These are phyloP conservation scores for Axilococcus clingmanii DNA, from an alignment of 139 green algal genomes.

Conservation along the genomic window DNA sequence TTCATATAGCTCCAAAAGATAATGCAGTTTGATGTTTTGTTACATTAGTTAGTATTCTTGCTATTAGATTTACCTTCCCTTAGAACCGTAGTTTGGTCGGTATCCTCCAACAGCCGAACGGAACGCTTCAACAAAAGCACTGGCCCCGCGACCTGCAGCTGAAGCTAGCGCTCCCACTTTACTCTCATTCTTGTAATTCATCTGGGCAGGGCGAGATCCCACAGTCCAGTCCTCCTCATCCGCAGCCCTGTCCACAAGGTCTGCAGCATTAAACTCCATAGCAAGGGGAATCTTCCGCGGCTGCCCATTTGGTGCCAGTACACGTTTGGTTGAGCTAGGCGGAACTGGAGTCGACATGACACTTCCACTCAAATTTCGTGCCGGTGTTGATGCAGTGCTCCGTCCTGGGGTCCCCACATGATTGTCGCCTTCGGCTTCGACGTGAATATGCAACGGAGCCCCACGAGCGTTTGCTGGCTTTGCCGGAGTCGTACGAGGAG, in stretches of 20 bases:
- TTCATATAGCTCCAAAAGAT: not conserved
- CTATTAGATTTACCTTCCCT: not conserved
- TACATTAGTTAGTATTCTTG: not conserved
- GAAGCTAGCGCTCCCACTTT: constrained; percentile 22
- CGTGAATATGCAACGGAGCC: constrained; percentile 6
- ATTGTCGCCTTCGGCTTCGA: not conserved
- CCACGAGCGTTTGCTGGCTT: constrained; percentile 3
- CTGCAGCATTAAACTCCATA: constrained; percentile 26
- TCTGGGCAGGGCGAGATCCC: constrained; percentile 10
- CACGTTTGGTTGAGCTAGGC: constrained; percentile 32
- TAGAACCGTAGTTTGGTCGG: constrained; percentile 13
- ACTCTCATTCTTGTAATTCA: constrained; percentile 2
- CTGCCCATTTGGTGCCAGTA: constrained; percentile 77
- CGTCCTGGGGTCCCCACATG: no score
- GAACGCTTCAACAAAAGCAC: constrained; percentile 32
- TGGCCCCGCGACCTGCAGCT: constrained; percentile 18
- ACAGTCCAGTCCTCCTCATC: constrained; percentile 21
- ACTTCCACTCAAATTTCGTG: no score
- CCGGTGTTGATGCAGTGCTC: no score
- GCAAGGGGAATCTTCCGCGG: constrained; percentile 71
- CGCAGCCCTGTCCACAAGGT: constrained; percentile 18
- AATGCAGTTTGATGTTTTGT: not conserved
- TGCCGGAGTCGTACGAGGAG: constrained; percentile 8
- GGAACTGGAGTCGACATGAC: constrained; percentile 5
- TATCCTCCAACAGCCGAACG: constrained; percentile 23